These are phyloP conservation scores for Trichoderma simmonsii DNA, from an alignment of 2,329 filamentous ascomycete genomes.

Conservation along the genomic window DNA sequence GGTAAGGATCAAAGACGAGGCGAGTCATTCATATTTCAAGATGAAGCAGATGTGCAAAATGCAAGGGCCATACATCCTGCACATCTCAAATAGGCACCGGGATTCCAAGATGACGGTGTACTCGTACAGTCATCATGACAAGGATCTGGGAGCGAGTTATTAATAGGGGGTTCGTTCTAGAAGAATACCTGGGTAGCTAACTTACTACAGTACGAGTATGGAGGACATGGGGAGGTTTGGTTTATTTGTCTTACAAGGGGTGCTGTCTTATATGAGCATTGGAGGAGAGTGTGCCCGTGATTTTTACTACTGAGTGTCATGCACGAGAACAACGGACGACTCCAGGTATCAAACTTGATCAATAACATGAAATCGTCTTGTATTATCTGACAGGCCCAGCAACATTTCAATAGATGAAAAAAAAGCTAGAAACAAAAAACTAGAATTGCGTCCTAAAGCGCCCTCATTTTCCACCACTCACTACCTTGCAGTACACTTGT, in stretches of 20 bases:
- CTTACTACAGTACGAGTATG: background rate
- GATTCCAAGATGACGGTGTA: background rate
- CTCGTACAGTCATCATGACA: background rate
- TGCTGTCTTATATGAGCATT: background rate
- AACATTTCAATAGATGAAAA: background rate
- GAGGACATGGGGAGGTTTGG: background rate
- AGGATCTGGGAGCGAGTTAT: background rate
- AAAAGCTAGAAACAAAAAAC: background rate
- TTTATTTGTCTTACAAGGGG: background rate
- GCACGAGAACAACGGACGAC: background rate
- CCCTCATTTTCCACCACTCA: background rate
- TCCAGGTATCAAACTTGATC: background rate
- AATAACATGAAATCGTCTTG: background rate
- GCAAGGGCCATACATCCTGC: background rate
- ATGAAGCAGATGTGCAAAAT: background rate
- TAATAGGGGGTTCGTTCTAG: background rate
- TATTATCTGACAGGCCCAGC: background rate
- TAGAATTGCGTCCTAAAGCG: background rate
- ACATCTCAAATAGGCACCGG: background rate
- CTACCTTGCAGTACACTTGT: constrained; percentile 1
- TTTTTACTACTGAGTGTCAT: background rate
- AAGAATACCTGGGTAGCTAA: background rate
- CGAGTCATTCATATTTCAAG: background rate
- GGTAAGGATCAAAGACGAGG: background rate
- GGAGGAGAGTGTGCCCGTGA: background rate